A percentile compares a stretch with the other conserved stretches of the same genome.
These are phyloP conservation scores for Trichoderma sp. DNA, from an alignment of 2,329 filamentous ascomycete species.

Conservation along the genomic window DNA sequence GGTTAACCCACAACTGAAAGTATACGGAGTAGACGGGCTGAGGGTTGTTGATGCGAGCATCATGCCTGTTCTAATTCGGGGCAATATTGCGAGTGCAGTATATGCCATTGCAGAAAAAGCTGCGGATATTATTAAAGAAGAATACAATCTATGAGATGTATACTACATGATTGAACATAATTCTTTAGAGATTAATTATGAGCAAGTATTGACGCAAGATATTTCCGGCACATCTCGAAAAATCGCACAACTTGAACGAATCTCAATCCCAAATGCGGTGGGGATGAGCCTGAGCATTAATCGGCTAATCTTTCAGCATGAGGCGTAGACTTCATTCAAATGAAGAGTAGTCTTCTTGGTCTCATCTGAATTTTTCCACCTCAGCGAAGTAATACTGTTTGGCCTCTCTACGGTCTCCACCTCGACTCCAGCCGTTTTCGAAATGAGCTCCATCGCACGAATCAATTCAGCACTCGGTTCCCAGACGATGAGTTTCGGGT, in stretches of 20 bases:
- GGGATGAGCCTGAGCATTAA: not conserved
- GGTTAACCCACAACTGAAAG: conserved; percentile 51
- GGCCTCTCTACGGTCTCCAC: not conserved
- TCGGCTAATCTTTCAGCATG: not conserved
- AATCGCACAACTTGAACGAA: not conserved
- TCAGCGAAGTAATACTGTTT: not conserved
- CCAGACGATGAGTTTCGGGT: not conserved
- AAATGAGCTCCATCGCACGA: not conserved
- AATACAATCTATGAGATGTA: not conserved
- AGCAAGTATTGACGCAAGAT: not conserved
- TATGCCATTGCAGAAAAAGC: conserved; percentile 56
- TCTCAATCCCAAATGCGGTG: not conserved
- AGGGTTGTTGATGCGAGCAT: conserved; percentile 53
- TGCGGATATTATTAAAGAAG: conserved; percentile 28
- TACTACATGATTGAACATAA: not conserved
- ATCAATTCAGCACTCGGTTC: not conserved
- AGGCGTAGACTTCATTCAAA: not conserved
- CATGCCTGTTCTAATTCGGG: conserved; percentile 49
- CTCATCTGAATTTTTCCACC: not conserved
- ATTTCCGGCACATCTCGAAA: not conserved
- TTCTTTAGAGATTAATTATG: not conserved
- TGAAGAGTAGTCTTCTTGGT: conserved; percentile 5
- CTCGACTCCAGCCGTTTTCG: not conserved
- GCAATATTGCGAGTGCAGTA: conserved; percentile 51
- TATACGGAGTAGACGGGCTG: conserved; percentile 51